Evolutionary conservation across 352 stramenopile genomes (phyloP).

Genomic region (Globisporangium mamillatum): DNA sequence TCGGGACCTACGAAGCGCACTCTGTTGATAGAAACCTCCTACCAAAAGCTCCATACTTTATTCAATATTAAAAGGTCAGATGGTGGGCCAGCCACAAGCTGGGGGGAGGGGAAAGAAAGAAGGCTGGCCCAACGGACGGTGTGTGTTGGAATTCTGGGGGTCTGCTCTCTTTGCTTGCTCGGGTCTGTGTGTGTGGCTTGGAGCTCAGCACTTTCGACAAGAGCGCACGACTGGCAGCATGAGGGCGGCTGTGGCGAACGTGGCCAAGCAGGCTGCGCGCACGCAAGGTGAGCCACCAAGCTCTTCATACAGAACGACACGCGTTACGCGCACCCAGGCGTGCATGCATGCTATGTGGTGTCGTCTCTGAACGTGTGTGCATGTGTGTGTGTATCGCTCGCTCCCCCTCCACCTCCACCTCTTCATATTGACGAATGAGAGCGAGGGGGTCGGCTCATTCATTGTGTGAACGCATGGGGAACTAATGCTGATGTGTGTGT

Average conservation of each 20-base stretch:
- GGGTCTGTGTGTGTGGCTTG: slow-evolving; percentile 10
- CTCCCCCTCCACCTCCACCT: too few relatives aligned
- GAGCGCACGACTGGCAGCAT: slow-evolving; percentile 4
- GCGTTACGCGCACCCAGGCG: background rate
- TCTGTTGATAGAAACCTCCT: too few relatives aligned
- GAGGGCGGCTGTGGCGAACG: slow-evolving; percentile 16
- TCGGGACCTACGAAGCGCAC: background rate
- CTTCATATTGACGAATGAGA: too few relatives aligned
- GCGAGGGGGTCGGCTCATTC: too few relatives aligned
- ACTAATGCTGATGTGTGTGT: background rate
- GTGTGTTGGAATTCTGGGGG: slow-evolving; percentile 17
- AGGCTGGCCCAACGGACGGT: slow-evolving; percentile 8
- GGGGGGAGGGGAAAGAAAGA: background rate
- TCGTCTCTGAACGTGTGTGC: too few relatives aligned
- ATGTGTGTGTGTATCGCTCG: background rate
- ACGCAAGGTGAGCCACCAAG: slow-evolving; percentile 7
- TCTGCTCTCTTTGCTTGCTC: background rate
- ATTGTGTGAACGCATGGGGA: too few relatives aligned
- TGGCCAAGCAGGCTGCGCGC: slow-evolving; percentile 17
- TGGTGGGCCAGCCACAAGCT: background rate
- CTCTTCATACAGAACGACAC: background rate
- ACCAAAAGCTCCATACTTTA: background rate
- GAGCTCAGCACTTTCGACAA: slow-evolving; percentile 14
- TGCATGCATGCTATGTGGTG: background rate
- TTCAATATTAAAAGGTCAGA: background rate